Conservation (phyloP, 352 stramenopile species). For the Globisporangium spinosum region DNA sequence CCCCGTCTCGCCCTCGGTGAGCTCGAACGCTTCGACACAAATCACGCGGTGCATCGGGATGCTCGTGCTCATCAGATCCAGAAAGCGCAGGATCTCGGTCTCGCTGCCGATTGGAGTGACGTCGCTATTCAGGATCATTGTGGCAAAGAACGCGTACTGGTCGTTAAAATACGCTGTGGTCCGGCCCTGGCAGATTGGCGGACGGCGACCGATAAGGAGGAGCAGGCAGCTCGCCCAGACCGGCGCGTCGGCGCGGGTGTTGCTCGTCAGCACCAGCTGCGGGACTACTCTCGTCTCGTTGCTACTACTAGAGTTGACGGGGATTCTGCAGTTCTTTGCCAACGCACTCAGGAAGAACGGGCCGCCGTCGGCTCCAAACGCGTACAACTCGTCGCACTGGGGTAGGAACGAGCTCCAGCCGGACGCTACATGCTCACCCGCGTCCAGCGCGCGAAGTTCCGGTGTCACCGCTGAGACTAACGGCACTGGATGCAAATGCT, state of each 20-base stretch:
- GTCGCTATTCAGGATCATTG: background rate
- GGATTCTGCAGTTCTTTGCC: slow-evolving; percentile 19
- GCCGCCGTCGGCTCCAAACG: slow-evolving; percentile 14
- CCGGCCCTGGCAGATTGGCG: slow-evolving; percentile 19
- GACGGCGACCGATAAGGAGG: slow-evolving; percentile 14
- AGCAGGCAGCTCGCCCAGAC: slow-evolving; percentile 24
- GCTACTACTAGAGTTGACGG: slow-evolving; percentile 9
- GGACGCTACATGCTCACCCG: slow-evolving; percentile 11
- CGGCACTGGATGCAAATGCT: slow-evolving; percentile 14
- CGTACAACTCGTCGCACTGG: slow-evolving; percentile 16
- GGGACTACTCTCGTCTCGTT: slow-evolving; percentile 15
- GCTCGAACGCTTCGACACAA: slow-evolving; percentile 23
- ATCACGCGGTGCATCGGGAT: slow-evolving; percentile 16
- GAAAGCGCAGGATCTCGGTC: slow-evolving; percentile 20
- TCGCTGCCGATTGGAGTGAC: slow-evolving; percentile 5
- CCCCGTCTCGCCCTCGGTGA: slow-evolving; percentile 7
- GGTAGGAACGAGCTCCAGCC: slow-evolving; percentile 25
- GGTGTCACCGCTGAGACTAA: slow-evolving; percentile 4
- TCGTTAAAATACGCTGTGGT: slow-evolving; percentile 19
- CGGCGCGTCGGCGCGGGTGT: slow-evolving; percentile 20
- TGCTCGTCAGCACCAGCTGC: slow-evolving; percentile 25
- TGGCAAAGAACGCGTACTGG: slow-evolving; percentile 15
- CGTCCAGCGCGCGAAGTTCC: background rate
- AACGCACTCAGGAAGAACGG: slow-evolving; percentile 24
- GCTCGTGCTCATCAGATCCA: slow-evolving; percentile 22